Conservation (phyloP, 148 eudicot genomes). For the Chenopodium berlandieri region DNA sequence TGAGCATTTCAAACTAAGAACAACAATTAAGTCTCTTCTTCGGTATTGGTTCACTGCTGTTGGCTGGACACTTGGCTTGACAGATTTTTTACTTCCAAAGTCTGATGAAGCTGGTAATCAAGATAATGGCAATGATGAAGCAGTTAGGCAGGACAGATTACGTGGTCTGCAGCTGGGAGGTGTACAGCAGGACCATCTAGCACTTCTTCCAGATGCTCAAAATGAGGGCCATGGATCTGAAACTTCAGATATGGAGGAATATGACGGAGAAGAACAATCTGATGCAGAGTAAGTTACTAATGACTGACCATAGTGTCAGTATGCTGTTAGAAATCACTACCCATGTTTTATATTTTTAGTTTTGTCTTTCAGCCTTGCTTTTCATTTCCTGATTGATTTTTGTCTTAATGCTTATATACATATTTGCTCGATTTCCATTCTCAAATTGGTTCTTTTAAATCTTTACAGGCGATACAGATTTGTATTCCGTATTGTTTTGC, state of each 20-base stretch:
- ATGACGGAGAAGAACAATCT: slow-evolving; percentile 66
- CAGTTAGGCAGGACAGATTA: slow-evolving; percentile 62
- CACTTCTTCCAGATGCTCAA: slow-evolving; percentile 43
- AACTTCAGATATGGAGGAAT: slow-evolving; percentile 48
- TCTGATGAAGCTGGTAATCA: slow-evolving; percentile 66
- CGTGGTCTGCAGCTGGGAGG: slow-evolving; percentile 43
- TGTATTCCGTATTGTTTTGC: slow-evolving; percentile 75
- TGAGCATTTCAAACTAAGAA: slow-evolving; percentile 83
- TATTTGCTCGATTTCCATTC: neutral
- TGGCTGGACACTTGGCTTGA: slow-evolving; percentile 89
- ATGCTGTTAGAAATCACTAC: neutral
- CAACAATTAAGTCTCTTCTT: slow-evolving; percentile 79
- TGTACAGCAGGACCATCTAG: slow-evolving; percentile 46
- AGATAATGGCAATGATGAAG: slow-evolving; percentile 69
- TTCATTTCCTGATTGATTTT: neutral
- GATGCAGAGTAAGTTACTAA: slow-evolving; percentile 73
- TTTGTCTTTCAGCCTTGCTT: neutral
- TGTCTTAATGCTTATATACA: neutral
- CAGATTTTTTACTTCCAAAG: slow-evolving; percentile 75
- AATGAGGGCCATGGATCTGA: slow-evolving; percentile 41
- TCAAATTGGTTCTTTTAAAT: neutral
- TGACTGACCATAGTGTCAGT: neutral
- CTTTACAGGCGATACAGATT: slow-evolving; percentile 69
- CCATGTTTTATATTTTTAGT: neutral
- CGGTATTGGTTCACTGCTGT: slow-evolving; percentile 91